Percentiles rank a stretch among this genome's conserved stretches.
Evolutionary conservation across 2,329 filamentous ascomycete species (phyloP).

Genomic region (Exutisphaerella laricina): DNA sequence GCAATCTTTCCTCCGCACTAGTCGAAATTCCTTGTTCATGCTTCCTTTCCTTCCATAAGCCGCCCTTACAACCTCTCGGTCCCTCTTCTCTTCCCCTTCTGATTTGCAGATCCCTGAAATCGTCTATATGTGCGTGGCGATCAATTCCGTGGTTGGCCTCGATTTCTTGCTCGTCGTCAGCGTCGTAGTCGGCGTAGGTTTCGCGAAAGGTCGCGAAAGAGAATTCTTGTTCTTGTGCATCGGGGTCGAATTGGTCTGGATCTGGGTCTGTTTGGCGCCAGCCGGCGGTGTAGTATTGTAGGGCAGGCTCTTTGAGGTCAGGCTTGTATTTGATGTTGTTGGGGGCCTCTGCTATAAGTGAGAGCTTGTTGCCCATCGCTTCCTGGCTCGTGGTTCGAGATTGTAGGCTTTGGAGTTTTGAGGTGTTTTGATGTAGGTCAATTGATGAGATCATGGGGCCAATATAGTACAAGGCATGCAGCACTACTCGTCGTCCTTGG

Average conservation of each 20-base stretch:
- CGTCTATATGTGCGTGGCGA: neutral
- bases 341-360: neutral
- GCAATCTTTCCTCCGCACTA: neutral
- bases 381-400: too few relatives aligned
- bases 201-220: constrained; percentile 4
- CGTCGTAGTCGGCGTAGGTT: constrained; percentile 2
- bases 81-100: neutral
- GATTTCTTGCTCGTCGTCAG: constrained; percentile 5
- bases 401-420: too few relatives aligned
- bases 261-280: constrained; percentile 7
- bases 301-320: constrained; percentile 4
- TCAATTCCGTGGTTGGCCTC: neutral
- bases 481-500: too few relatives aligned
- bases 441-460: too few relatives aligned
- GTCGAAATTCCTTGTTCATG: too few relatives aligned
- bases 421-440: too few relatives aligned
- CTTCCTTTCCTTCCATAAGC: constrained; percentile 1
- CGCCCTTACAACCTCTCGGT: neutral
- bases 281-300: constrained; percentile 6
- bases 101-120: neutral
- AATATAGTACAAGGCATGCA: too few relatives aligned
- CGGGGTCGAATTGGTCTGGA: too few relatives aligned
- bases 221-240: constrained; percentile 5
- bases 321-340: constrained; percentile 4
- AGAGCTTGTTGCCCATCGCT: neutral